Conservation (phyloP, 2,329 filamentous ascomycete species). For the Elsinoe ampelina region DNA sequence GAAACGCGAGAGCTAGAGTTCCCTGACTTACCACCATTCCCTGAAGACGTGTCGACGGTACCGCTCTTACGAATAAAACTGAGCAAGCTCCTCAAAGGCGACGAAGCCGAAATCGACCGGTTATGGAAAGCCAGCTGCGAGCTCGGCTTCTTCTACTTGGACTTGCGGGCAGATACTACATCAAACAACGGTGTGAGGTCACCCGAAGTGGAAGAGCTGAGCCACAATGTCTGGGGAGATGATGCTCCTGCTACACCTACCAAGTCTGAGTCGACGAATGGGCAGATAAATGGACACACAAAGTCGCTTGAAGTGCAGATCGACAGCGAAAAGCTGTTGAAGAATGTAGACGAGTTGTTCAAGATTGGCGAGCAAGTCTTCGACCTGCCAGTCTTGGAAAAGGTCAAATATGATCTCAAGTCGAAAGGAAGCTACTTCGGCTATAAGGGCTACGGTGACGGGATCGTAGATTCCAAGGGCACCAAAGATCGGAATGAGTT, state of each 20-base stretch:
- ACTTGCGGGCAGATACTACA: slow-evolving; percentile 29
- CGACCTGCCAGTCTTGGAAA: slow-evolving; percentile 41
- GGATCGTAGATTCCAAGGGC: slow-evolving; percentile 39
- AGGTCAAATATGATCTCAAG: slow-evolving; percentile 46
- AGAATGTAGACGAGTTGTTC: slow-evolving; percentile 39
- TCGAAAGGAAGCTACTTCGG: slow-evolving; percentile 44
- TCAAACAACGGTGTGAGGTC: background rate
- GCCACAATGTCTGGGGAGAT: slow-evolving; percentile 1
- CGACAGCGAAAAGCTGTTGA: slow-evolving; percentile 33
- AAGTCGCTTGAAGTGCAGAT: slow-evolving; percentile 14
- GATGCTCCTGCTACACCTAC: background rate
- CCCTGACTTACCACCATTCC: slow-evolving; percentile 33
- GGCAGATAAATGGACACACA: background rate
- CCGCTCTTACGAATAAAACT: slow-evolving; percentile 33
- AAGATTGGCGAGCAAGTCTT: slow-evolving; percentile 39
- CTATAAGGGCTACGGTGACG: slow-evolving; percentile 37
- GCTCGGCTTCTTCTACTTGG: slow-evolving; percentile 50
- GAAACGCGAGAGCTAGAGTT: slow-evolving; percentile 19
- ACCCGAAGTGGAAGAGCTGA: slow-evolving; percentile 2
- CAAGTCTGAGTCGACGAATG: background rate
- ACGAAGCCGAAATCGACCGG: slow-evolving; percentile 28
- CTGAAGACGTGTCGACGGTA: slow-evolving; percentile 32
- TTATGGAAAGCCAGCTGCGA: slow-evolving; percentile 34
- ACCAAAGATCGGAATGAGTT: slow-evolving; percentile 46
- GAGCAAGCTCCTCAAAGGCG: slow-evolving; percentile 25